A percentile compares a stretch with the other conserved stretches of the same genome.
Conservation (phyloP, 768 basidiomycete species). For the Macrocybe gigantea region DNA sequence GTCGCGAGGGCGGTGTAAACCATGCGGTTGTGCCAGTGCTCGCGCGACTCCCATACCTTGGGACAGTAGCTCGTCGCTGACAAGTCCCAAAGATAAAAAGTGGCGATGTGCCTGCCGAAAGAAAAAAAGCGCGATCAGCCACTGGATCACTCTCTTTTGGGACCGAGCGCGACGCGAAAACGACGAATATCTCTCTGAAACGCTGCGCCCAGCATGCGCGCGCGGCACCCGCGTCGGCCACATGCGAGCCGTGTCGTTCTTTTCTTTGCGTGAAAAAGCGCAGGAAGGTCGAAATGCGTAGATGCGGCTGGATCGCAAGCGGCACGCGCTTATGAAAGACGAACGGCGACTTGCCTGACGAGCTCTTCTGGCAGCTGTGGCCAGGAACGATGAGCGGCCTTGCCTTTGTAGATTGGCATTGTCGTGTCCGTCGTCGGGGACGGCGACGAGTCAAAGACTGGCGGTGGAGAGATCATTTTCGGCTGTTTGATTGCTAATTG, state of each 20-base stretch:
- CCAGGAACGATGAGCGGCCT: conserved; percentile 52
- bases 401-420: conserved; percentile 48
- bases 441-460: conserved; percentile 9
- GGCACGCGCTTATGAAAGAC: not conserved
- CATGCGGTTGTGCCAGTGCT: conserved; percentile 57
- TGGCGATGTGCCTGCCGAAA: conserved; percentile 45
- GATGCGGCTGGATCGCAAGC: no score
- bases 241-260: no score
- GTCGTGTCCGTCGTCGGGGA: conserved; percentile 18
- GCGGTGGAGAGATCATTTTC: conserved; percentile 21
- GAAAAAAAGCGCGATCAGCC: conserved; percentile 16
- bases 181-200: not conserved
- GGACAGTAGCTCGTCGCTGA: conserved; percentile 41
- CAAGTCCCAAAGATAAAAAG: conserved; percentile 49
- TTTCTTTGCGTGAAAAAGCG: no score
- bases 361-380: conserved; percentile 57
- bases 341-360: conserved; percentile 39
- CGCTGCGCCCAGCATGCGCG: conserved; percentile 27
- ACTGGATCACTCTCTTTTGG: not conserved
- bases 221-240: not conserved
- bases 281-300: no score
- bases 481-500: conserved; percentile 39
- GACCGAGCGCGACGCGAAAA: not conserved
- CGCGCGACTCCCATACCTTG: conserved; percentile 38
- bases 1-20: conserved; percentile 57